Conservation (phyloP, 1,284 basidiomycete genomes). For the Rhodotorula sp. region DNA sequence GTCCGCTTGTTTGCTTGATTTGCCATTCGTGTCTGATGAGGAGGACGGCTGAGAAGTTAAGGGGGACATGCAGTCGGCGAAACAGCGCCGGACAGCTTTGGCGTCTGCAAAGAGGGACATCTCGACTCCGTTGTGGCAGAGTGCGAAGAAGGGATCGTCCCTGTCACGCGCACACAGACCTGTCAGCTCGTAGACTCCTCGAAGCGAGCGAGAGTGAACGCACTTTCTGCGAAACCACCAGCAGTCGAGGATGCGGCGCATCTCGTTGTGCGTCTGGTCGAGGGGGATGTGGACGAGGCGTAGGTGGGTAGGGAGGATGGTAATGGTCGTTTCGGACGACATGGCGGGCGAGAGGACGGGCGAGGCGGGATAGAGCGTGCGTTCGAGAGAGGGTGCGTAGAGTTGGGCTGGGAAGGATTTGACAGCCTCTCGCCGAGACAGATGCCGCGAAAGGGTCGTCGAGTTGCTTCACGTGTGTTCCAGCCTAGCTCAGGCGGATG, state of each 20-base stretch:
- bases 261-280: conserved; percentile 7
- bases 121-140: conserved; percentile 40
- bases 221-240: conserved; percentile 23
- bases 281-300: conserved; percentile 28
- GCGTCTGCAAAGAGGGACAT: conserved; percentile 40
- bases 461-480: neutral
- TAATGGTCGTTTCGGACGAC: conserved; percentile 18
- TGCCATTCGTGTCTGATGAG: neutral
- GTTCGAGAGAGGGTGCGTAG: neutral
- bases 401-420: no score
- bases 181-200: neutral
- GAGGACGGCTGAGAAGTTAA: no score
- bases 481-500: neutral
- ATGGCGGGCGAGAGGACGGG: neutral
- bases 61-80: conserved; percentile 16
- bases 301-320: conserved; percentile 25
- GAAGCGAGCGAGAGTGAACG: neutral
- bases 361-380: no score
- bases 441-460: no score
- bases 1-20: neutral
- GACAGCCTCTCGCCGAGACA: no score
- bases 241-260: conserved; percentile 25
- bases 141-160: conserved; percentile 40
- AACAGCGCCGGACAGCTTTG: conserved; percentile 25
- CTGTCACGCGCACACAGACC: neutral